Percentiles rank a stretch among this genome's conserved stretches.
phyloP scores from a whole-genome alignment of 352 stramenopile genomes.

The Globisporangium barbulae region DNA sequence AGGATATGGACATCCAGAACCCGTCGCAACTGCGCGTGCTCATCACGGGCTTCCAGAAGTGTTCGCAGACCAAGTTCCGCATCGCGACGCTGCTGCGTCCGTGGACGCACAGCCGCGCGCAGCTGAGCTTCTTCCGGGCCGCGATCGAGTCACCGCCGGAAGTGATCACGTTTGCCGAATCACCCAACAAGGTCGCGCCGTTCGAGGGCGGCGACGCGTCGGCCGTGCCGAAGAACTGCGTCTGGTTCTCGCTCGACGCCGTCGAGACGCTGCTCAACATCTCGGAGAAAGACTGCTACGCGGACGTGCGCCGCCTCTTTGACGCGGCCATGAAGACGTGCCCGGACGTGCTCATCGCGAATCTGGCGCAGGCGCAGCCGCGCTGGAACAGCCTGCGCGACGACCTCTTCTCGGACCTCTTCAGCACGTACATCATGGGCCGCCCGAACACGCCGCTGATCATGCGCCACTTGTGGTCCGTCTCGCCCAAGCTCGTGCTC shows the following conservation, averaged over 20 bases:
- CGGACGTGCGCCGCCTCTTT: slow-evolving; percentile 75
- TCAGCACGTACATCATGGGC: slow-evolving; percentile 84
- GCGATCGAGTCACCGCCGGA: slow-evolving; percentile 79
- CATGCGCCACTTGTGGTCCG: slow-evolving; percentile 85
- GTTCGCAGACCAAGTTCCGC: slow-evolving; percentile 80
- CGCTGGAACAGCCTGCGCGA: slow-evolving; percentile 82
- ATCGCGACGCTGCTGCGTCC: slow-evolving; percentile 63
- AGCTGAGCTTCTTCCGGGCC: slow-evolving; percentile 74
- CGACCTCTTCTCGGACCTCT: slow-evolving; percentile 86
- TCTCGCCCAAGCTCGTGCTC: slow-evolving; percentile 83
- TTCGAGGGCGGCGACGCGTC: slow-evolving; percentile 87
- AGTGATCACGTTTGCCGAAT: slow-evolving; percentile 78
- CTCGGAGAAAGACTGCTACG: slow-evolving; percentile 83
- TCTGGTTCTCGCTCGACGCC: slow-evolving; percentile 85
- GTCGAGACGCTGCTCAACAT: slow-evolving; percentile 79
- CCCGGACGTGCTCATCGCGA: slow-evolving; percentile 84
- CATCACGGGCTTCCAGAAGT: slow-evolving; percentile 75
- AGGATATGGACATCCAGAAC: slow-evolving; percentile 67
- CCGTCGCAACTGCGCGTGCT: slow-evolving; percentile 63
- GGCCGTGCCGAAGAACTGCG: slow-evolving; percentile 78
- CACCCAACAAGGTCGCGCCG: slow-evolving; percentile 71
- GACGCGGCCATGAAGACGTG: slow-evolving; percentile 81
- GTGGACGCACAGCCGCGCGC: slow-evolving; percentile 77
- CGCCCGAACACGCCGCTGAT: slow-evolving; percentile 84
- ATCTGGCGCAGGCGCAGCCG: slow-evolving; percentile 69